Conservation (phyloP, 495 filamentous ascomycete genomes). For the Diplogelasinospora grovesii region DNA sequence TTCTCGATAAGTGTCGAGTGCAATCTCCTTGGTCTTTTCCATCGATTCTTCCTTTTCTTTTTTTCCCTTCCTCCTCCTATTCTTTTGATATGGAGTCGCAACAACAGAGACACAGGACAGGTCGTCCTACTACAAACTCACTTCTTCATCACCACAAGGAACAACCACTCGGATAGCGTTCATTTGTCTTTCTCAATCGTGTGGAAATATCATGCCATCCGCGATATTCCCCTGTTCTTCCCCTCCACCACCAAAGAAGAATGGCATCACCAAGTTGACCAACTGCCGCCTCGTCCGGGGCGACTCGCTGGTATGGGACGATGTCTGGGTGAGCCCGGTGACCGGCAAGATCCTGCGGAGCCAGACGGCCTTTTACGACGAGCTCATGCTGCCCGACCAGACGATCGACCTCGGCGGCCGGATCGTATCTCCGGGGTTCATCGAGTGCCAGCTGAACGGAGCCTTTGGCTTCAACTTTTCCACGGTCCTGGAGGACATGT, state of each 20-base stretch:
- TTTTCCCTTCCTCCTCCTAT: too few species aligned
- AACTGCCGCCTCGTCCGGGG: constrained; percentile 68
- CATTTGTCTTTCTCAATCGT: too few species aligned
- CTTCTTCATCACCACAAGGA: too few species aligned
- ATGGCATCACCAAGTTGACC: constrained; percentile 72
- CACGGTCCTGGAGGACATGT: constrained; percentile 54
- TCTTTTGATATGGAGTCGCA: too few species aligned
- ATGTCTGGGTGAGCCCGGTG: constrained; percentile 70
- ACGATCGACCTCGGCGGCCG: constrained; percentile 69
- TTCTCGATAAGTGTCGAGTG: too few species aligned
- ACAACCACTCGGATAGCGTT: too few species aligned
- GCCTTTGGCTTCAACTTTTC: constrained; percentile 85
- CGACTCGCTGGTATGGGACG: constrained; percentile 56
- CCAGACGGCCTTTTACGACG: constrained; percentile 69
- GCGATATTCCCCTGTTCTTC: too few species aligned
- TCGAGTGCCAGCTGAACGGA: constrained; percentile 83
- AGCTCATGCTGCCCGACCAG: constrained; percentile 50
- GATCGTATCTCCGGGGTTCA: constrained; percentile 73
- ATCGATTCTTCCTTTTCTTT: too few species aligned
- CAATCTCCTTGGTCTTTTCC: too few species aligned
- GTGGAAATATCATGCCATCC: constrained; percentile 6
- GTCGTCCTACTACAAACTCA: too few species aligned
- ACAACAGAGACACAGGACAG: too few species aligned
- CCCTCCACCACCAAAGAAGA: constrained; percentile 1
- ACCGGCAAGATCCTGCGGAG: constrained; percentile 71